phyloP scores from a whole-genome alignment of 2,329 filamentous ascomycete genomes.

The Xylaria polymorpha region DNA sequence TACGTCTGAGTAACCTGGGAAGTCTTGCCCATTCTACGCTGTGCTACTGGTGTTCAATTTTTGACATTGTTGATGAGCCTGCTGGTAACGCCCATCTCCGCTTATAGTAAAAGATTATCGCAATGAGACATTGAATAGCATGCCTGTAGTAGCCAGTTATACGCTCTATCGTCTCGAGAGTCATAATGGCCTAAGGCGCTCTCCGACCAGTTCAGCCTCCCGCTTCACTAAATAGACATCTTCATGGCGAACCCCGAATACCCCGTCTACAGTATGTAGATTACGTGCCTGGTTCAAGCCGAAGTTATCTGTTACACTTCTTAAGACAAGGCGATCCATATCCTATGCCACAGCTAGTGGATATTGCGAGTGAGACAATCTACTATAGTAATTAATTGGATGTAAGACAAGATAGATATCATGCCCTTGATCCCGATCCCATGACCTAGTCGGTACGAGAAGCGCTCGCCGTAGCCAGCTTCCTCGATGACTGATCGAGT shows the following conservation, averaged over 20 bases:
- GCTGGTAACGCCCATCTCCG: not conserved
- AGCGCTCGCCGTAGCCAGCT: slow-evolving; percentile 68
- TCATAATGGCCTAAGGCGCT: slow-evolving; percentile 66
- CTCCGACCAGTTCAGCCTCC: slow-evolving; percentile 63
- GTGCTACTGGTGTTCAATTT: not conserved
- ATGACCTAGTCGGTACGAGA: slow-evolving; percentile 72
- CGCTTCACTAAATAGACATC: slow-evolving; percentile 69
- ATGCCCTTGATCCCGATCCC: slow-evolving; percentile 71
- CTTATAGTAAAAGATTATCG: not conserved
- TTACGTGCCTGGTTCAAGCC: too few species aligned
- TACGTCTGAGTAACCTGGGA: not conserved
- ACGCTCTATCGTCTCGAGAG: slow-evolving; percentile 49
- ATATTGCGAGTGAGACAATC: not conserved
- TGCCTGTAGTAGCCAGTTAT: not conserved
- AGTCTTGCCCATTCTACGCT: not conserved
- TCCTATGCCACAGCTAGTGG: slow-evolving; percentile 50
- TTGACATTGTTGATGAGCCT: not conserved
- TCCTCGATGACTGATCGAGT: slow-evolving; percentile 67
- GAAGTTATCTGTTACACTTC: too few species aligned
- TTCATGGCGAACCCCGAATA: slow-evolving; percentile 72
- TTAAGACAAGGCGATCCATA: slow-evolving; percentile 74
- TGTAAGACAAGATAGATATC: slow-evolving; percentile 11
- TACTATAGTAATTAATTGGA: not conserved
- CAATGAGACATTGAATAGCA: not conserved
- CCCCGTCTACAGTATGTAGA: too few species aligned